These are phyloP conservation scores for Cladosporium halotolerans DNA, from an alignment of 2,329 filamentous ascomycete genomes.

Conservation along the genomic window DNA sequence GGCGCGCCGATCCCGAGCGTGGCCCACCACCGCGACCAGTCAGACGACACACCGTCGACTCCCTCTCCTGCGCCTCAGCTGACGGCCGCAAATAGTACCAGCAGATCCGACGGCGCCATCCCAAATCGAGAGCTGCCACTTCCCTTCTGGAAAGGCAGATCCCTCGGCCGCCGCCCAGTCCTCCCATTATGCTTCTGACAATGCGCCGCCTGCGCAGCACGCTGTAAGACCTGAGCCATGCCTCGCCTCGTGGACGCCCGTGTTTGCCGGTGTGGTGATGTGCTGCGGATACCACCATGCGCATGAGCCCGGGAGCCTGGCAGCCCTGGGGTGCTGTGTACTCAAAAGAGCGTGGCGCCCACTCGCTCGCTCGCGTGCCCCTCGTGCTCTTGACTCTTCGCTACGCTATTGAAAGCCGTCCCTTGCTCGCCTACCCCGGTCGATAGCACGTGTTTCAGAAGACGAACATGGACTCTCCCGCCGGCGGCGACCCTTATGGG, in stretches of 20 bases:
- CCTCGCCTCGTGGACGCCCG: slow-evolving; percentile 8
- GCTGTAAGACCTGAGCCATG: slow-evolving; percentile 11
- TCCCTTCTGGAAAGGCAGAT: slow-evolving; percentile 9
- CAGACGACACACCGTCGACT: not conserved
- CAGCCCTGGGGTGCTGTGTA: slow-evolving; percentile 1
- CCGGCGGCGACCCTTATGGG: slow-evolving; percentile 9
- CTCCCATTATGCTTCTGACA: slow-evolving; percentile 11
- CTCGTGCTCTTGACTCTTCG: not conserved
- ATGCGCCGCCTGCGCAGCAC: slow-evolving; percentile 8
- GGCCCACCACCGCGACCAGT: not conserved
- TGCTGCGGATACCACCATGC: not conserved
- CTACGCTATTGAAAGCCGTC: slow-evolving; percentile 1
- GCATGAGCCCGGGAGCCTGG: no score
- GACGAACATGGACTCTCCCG: slow-evolving; percentile 5
- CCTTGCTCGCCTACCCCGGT: slow-evolving; percentile 10
- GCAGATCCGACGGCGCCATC: not conserved
- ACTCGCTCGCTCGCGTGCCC: not conserved
- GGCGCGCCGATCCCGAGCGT: not conserved
- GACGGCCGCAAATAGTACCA: slow-evolving; percentile 9
- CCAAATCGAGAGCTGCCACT: not conserved
- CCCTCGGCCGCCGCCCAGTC: not conserved
- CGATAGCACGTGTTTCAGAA: slow-evolving; percentile 5
- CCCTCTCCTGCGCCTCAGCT: slow-evolving; percentile 11
- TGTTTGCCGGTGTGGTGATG: not conserved
- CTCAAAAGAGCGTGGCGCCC: slow-evolving; percentile 11